A percentile compares a stretch with the other conserved stretches of the same genome.
These are phyloP conservation scores for Coprinellus aureogranulatus DNA, from an alignment of 768 basidiomycete genomes.

Conservation along the genomic window DNA sequence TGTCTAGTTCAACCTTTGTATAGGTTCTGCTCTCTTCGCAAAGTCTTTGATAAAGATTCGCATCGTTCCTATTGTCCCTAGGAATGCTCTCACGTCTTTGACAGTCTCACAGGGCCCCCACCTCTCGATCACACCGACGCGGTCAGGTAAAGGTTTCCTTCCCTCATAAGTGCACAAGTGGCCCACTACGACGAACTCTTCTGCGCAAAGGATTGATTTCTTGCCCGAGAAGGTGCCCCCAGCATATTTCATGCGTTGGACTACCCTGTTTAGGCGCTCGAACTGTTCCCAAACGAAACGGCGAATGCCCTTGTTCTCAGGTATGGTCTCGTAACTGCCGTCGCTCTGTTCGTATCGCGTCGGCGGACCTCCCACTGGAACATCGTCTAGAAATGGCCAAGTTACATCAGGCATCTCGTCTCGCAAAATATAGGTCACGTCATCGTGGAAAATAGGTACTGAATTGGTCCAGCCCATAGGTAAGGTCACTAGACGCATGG, in stretches of 20 bases:
- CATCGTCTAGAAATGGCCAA: slow-evolving; percentile 34
- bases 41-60: slow-evolving; percentile 23
- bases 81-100: slow-evolving; percentile 21
- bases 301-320: slow-evolving; percentile 29
- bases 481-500: slow-evolving; percentile 4
- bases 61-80: slow-evolving; percentile 22
- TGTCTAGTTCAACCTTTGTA: too few relatives aligned
- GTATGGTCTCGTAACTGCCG: slow-evolving; percentile 27
- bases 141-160: slow-evolving; percentile 16
- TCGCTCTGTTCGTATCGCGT: slow-evolving; percentile 25
- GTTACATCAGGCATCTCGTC: slow-evolving; percentile 33
- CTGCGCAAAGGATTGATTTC: slow-evolving; percentile 30
- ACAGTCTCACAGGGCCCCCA: slow-evolving; percentile 22
- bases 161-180: slow-evolving; percentile 37
- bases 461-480: slow-evolving; percentile 14
- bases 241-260: slow-evolving; percentile 23
- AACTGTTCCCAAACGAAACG: slow-evolving; percentile 39
- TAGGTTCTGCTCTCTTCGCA: slow-evolving; percentile 10
- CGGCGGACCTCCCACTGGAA: slow-evolving; percentile 27
- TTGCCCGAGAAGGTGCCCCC: slow-evolving; percentile 10
- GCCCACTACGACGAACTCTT: slow-evolving; percentile 30
- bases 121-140: slow-evolving; percentile 15
- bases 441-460: slow-evolving; percentile 9
- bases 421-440: slow-evolving; percentile 23
- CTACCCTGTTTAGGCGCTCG: slow-evolving; percentile 26